Percentiles rank a stretch among this genome's conserved stretches.
Conservation (phyloP, 176 grass and related monocot genomes). For the Thalia dealbata region DNA sequence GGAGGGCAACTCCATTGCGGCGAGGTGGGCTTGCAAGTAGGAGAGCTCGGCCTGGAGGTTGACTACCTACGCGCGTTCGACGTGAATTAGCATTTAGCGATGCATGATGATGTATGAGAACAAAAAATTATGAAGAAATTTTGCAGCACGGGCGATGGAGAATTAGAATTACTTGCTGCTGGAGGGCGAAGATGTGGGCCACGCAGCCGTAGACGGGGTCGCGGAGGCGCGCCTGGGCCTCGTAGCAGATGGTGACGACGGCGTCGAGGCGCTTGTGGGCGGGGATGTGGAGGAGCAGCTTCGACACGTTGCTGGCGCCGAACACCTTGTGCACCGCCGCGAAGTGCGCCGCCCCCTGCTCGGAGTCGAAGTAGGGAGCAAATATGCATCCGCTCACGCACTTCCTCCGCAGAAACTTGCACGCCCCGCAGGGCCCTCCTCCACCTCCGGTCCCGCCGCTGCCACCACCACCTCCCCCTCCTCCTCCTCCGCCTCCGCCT, state of each 20-base stretch:
- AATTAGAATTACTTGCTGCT: constrained; percentile 42
- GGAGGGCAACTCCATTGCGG: constrained; percentile 69
- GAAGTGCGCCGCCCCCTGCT: constrained; percentile 92
- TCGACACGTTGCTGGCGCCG: constrained; percentile 95
- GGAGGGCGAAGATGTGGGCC: constrained; percentile 94
- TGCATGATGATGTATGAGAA: neutral
- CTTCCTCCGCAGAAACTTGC: constrained; percentile 94
- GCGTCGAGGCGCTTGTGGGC: constrained; percentile 89
- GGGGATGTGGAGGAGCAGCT: constrained; percentile 94
- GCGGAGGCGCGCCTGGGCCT: constrained; percentile 81
- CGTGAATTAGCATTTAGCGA: no score
- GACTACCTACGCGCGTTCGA: constrained; percentile 40
- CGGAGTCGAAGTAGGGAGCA: constrained; percentile 92
- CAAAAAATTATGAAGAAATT: neutral
- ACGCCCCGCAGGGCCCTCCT: constrained; percentile 74
- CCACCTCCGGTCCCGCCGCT: constrained; percentile 16
- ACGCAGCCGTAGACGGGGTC: constrained; percentile 97
- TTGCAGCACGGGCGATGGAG: neutral
- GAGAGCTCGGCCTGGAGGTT: constrained; percentile 89
- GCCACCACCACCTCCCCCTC: neutral
- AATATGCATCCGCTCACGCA: constrained; percentile 95
- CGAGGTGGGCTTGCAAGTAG: constrained; percentile 79
- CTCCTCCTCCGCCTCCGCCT: neutral
- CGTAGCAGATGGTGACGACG: constrained; percentile 93
- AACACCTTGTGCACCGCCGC: constrained; percentile 99